Evolutionary conservation across 805 yeast genomes (phyloP).

Genomic region (Candida yuanshanica): DNA sequence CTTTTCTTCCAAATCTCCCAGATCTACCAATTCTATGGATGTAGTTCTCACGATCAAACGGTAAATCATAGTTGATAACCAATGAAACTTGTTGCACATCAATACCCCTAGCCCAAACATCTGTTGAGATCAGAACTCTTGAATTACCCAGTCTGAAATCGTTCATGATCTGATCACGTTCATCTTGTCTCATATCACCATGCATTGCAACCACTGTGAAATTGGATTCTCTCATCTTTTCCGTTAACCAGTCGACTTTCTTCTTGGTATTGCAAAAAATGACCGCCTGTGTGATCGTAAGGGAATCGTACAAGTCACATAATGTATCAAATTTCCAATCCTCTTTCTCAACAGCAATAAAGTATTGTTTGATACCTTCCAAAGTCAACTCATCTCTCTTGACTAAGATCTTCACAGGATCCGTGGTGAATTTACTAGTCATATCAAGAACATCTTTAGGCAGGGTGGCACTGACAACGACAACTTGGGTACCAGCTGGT

Average conservation of each 20-base stretch:
- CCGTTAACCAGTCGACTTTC: conserved; percentile 89
- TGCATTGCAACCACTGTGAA: conserved; percentile 96
- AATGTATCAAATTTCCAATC: conserved; percentile 91
- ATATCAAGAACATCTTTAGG: conserved; percentile 88
- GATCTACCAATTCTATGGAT: conserved; percentile 97
- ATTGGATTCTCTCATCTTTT: conserved; percentile 68
- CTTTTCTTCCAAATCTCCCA: conserved; percentile 98
- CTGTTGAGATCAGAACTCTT: conserved; percentile 91
- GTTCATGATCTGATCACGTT: conserved; percentile 90
- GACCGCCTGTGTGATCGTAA: conserved; percentile 95
- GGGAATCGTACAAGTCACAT: conserved; percentile 90
- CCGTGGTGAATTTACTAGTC: conserved; percentile 85
- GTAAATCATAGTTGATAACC: conserved; percentile 93
- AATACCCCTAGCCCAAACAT: conserved; percentile 96
- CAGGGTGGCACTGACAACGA: conserved; percentile 91
- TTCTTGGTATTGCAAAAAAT: conserved; percentile 96
- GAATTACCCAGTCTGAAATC: conserved; percentile 93
- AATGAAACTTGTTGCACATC: conserved; percentile 97
- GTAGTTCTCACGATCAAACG: conserved; percentile 89
- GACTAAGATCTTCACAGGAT: conserved; percentile 91
- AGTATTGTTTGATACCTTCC: conserved; percentile 92
- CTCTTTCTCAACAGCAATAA: conserved; percentile 86
- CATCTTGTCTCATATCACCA: conserved; percentile 94
- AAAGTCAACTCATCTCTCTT: conserved; percentile 90
- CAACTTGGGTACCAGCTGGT: conserved; percentile 87